Evolutionary conservation across 169 alveolate species (phyloP).

Genomic region (Plasmodium coatneyi): DNA sequence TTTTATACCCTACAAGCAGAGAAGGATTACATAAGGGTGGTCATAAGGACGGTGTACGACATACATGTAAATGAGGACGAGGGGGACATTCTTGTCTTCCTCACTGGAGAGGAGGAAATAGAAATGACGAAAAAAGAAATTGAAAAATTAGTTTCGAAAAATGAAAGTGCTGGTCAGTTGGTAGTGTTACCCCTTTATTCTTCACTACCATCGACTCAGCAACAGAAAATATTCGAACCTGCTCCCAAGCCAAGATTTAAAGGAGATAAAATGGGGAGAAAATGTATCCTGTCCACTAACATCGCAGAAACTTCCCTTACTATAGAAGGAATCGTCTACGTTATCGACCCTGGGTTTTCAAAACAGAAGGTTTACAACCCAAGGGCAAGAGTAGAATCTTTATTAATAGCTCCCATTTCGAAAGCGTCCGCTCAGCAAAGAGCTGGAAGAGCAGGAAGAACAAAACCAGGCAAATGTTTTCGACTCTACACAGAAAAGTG

Average conservation of each 20-base stretch:
- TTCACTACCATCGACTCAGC: slow-evolving; percentile 96
- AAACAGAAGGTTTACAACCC: slow-evolving; percentile 99
- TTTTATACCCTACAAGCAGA: slow-evolving; percentile 95
- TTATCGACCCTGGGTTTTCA: slow-evolving; percentile 99
- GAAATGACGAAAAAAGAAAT: slow-evolving; percentile 82
- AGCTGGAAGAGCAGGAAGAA: slow-evolving; percentile 99
- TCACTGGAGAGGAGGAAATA: slow-evolving; percentile 96
- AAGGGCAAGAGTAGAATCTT: slow-evolving; percentile 97
- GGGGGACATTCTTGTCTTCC: slow-evolving; percentile 94
- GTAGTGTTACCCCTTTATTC: slow-evolving; percentile 95
- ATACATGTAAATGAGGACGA: slow-evolving; percentile 95
- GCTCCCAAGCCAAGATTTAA: slow-evolving; percentile 94
- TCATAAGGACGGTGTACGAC: slow-evolving; percentile 91
- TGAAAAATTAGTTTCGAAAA: slow-evolving; percentile 63
- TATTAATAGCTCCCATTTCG: slow-evolving; percentile 97
- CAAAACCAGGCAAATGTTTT: slow-evolving; percentile 99
- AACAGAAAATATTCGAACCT: slow-evolving; percentile 96
- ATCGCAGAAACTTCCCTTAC: slow-evolving; percentile 99
- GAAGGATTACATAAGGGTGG: slow-evolving; percentile 95
- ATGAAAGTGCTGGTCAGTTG: slow-evolving; percentile 65
- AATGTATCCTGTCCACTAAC: slow-evolving; percentile 98
- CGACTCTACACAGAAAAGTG: slow-evolving; percentile 97
- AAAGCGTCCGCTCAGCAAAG: slow-evolving; percentile 99
- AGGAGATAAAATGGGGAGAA: slow-evolving; percentile 94
- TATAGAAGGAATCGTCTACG: slow-evolving; percentile 99